Conservation (phyloP, 2,329 filamentous ascomycete genomes). For the Aspergillus awamori region DNA sequence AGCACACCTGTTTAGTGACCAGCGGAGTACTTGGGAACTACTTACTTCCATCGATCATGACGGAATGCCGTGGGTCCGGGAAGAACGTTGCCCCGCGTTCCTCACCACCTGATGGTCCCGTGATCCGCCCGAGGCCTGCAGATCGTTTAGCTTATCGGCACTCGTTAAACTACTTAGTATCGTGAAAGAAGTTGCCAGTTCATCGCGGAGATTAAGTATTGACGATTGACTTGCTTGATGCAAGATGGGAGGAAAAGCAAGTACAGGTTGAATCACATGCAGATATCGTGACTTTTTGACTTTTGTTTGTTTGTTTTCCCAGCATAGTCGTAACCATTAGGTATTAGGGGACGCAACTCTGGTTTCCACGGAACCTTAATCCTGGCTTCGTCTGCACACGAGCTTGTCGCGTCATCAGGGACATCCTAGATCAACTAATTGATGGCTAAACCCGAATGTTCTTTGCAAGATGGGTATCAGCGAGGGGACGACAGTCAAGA, state of each 20-base stretch:
- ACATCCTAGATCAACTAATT: neutral
- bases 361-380: neutral
- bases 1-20: neutral
- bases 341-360: neutral
- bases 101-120: conserved; percentile 1
- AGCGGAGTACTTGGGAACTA: neutral
- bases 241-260: neutral
- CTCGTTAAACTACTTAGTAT: too few species aligned
- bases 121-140: neutral
- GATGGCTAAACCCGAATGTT: too few species aligned
- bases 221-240: neutral
- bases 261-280: neutral
- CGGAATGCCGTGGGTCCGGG: conserved; percentile 8
- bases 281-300: neutral
- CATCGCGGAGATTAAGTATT: neutral
- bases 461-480: too few species aligned
- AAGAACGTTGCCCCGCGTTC: conserved; percentile 13
- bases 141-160: neutral
- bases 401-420: neutral
- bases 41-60: conserved; percentile 5
- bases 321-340: too few species aligned
- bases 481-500: too few species aligned
- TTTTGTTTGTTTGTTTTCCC: too few species aligned
- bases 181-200: neutral
- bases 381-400: neutral